Percentiles rank a stretch among this genome's conserved stretches.
Conservation (phyloP, 2,329 filamentous ascomycete genomes). For the Zymoseptoria tritici region DNA sequence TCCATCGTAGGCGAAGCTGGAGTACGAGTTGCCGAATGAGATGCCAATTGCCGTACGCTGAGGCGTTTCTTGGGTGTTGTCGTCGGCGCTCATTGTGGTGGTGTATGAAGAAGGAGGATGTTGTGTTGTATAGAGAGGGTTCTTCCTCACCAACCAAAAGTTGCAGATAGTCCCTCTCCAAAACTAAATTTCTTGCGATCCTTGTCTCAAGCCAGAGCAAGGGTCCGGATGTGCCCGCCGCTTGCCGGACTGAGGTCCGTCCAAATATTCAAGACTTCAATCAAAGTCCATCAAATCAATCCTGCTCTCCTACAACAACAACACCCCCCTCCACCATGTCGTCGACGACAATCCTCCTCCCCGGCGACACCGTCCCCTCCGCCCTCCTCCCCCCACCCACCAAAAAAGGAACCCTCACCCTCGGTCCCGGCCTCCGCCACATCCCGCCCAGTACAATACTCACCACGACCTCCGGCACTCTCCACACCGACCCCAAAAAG, state of each 20-base stretch:
- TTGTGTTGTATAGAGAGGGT: background rate
- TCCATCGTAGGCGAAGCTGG: slow-evolving; percentile 92
- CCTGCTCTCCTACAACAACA: background rate
- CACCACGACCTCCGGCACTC: slow-evolving; percentile 58
- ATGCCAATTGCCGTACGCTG: slow-evolving; percentile 70
- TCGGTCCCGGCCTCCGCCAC: slow-evolving; percentile 78
- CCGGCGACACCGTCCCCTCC: slow-evolving; percentile 67
- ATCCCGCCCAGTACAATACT: slow-evolving; percentile 68
- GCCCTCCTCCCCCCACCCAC: slow-evolving; percentile 62
- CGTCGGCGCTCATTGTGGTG: slow-evolving; percentile 9
- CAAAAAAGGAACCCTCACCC: slow-evolving; percentile 57
- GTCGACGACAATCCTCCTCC: slow-evolving; percentile 59
- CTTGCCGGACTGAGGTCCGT: background rate
- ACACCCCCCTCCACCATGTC: slow-evolving; percentile 1
- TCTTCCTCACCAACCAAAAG: background rate
- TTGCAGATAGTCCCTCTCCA: background rate
- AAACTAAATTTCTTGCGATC: background rate
- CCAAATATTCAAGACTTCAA: background rate
- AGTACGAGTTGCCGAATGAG: slow-evolving; percentile 97
- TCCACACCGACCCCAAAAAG: slow-evolving; percentile 63
- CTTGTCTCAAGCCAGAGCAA: background rate
- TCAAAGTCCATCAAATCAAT: background rate
- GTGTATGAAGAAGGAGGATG: background rate
- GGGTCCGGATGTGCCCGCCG: background rate
- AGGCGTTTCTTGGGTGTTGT: slow-evolving; percentile 35